phyloP scores from a whole-genome alignment of 2,329 filamentous ascomycete genomes.

The Verruconis gallopava region DNA sequence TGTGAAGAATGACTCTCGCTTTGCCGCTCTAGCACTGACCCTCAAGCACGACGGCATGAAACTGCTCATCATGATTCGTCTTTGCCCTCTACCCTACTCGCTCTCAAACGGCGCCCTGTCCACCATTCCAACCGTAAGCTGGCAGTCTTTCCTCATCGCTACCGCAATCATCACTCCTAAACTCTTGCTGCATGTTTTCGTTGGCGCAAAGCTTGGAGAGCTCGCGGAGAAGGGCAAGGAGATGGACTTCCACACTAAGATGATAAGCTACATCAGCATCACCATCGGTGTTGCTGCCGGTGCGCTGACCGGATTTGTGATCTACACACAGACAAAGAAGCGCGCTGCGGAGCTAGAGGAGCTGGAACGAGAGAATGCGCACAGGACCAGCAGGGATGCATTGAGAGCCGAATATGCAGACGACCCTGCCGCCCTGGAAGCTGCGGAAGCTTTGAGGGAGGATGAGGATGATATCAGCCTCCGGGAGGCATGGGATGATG shows the following conservation, averaged over 20 bases:
- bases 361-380: constrained; percentile 20
- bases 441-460: constrained; percentile 28
- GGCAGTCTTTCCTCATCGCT: constrained; percentile 62
- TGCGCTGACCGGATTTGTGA: constrained; percentile 63
- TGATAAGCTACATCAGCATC: constrained; percentile 76
- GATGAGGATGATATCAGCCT: constrained; percentile 39
- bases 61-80: constrained; percentile 77
- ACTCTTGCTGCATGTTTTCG: constrained; percentile 81
- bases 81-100: constrained; percentile 87
- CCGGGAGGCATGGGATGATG: constrained; percentile 40
- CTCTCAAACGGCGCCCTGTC: constrained; percentile 88
- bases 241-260: constrained; percentile 68
- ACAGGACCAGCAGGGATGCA: constrained; percentile 16
- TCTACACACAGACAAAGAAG: constrained; percentile 53
- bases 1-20: constrained; percentile 72
- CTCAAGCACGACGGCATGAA: constrained; percentile 82
- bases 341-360: constrained; percentile 38
- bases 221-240: constrained; percentile 73
- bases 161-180: constrained; percentile 77
- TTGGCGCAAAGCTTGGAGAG: constrained; percentile 68
- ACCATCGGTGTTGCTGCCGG: constrained; percentile 58
- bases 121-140: constrained; percentile 79
- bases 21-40: constrained; percentile 77
- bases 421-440: constrained; percentile 30
- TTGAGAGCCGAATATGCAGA: constrained; percentile 16